Base-by-base conservation (phyloP, 371 early-diverging fungal genomes). In the Rhizopus stolonifer region DNA sequence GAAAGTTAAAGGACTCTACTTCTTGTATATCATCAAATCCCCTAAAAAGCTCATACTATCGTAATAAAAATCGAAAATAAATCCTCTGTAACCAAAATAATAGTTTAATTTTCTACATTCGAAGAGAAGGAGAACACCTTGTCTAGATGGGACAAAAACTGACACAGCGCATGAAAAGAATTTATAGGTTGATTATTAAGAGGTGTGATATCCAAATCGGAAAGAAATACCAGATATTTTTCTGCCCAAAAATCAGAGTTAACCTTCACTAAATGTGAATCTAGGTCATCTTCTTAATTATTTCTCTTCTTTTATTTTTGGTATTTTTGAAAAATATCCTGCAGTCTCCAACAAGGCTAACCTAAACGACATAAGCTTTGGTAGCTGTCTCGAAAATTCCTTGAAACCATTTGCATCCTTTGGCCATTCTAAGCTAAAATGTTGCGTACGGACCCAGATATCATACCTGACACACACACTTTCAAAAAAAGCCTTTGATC, bases 221-320 rank as follows among this genome's bases (percentile, higher is more conserved):
- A 42, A 58, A 52, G 53, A 52, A 58, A 43, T 48, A 58, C 52
- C 46, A 45, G 38, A 56, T 50, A 56, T 56, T 56, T 56, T 50
- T 56, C 52, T 48, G 48, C 58, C 59, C 59, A 52, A 52, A 58
- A 52, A 52, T 43, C 49, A 52, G 52, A 58, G 42, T 58, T 52
- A 43, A 52, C 13, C 48, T 58, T 48, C 46, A 58, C 43, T 34
- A 58, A 52, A 48, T 58, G 52, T 18, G 49, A 43, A 52, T 58
- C 40, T 58, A 7, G 26, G 52, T 58, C 57, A 43, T 47, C 21
- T 52, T 26, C 49, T 29, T 6, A 11, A 11, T 1, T 29, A 29
- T 29, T 29, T 11, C 2, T n/a, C n/a, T n/a, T n/a, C n/a, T n/a
- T n/a, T n/a, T n/a, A n/a, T n/a, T 29, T 29, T 29, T 29, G 0